phyloP scores from a whole-genome alignment of 2,329 filamentous ascomycete genomes.

The Pseudogymnoascus sp. region DNA sequence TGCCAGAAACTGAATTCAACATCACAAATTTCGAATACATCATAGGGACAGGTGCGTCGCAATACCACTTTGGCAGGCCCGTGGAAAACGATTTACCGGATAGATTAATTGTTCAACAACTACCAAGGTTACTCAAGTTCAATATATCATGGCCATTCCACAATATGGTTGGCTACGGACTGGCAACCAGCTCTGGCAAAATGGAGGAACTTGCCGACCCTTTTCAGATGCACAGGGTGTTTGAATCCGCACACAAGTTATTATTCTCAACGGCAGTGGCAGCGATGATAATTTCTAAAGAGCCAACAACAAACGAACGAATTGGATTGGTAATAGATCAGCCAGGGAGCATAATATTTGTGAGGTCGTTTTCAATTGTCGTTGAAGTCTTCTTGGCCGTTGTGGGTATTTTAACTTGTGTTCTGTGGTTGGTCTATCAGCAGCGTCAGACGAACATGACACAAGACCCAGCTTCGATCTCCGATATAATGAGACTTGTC shows the following conservation, averaged over 20 bases:
- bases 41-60: slow-evolving; percentile 18
- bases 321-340: slow-evolving; percentile 7
- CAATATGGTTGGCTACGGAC: slow-evolving; percentile 32
- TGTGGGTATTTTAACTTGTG: slow-evolving; percentile 14
- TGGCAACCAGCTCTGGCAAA: slow-evolving; percentile 23
- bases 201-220: slow-evolving; percentile 29
- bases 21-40: slow-evolving; percentile 30
- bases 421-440: slow-evolving; percentile 16
- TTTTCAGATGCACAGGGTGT: slow-evolving; percentile 25
- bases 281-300: neutral
- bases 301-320: neutral
- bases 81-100: slow-evolving; percentile 9
- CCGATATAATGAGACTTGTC: slow-evolving; percentile 20
- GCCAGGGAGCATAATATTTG: slow-evolving; percentile 16
- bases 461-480: slow-evolving; percentile 24
- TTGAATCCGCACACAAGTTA: slow-evolving; percentile 33
- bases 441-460: slow-evolving; percentile 17
- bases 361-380: slow-evolving; percentile 20
- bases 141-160: slow-evolving; percentile 20
- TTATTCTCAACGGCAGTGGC: slow-evolving; percentile 30
- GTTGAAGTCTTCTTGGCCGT: slow-evolving; percentile 22
- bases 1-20: slow-evolving; percentile 29
- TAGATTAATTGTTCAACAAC: slow-evolving; percentile 16
- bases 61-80: slow-evolving; percentile 8
- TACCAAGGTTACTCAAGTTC: slow-evolving; percentile 15